These are phyloP conservation scores for Monsonia emarginata DNA, from an alignment of 441 rosid genomes.

Conservation along the genomic window DNA sequence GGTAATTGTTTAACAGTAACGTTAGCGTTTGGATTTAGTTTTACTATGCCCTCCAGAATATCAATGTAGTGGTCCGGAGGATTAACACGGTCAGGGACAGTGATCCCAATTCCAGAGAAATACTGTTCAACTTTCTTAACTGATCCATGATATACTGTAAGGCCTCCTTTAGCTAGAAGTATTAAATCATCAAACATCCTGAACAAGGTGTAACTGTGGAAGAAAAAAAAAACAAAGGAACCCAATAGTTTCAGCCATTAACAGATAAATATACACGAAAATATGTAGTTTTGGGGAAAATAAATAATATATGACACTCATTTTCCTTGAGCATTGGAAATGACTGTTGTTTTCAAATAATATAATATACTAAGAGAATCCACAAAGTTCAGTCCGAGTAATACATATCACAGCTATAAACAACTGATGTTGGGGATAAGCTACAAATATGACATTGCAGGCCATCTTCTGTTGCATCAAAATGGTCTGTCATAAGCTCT, in stretches of 20 bases:
- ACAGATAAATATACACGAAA: not conserved
- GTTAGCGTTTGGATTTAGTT: slow-evolving; percentile 35
- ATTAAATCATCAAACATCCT: slow-evolving; percentile 91
- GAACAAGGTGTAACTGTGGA: slow-evolving; percentile 71
- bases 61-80: slow-evolving; percentile 97
- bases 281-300: not conserved
- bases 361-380: not conserved
- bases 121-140: slow-evolving; percentile 84
- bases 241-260: not conserved
- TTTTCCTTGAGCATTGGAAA: not conserved
- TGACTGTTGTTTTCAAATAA: not conserved
- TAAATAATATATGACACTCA: not conserved
- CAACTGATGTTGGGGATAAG: not conserved
- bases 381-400: not conserved
- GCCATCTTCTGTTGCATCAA: not conserved
- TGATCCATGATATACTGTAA: slow-evolving; percentile 76
- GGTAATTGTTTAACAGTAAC: slow-evolving; percentile 68
- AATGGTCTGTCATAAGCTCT: not conserved
- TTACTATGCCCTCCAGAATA: slow-evolving; percentile 79
- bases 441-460: slow-evolving; percentile 2
- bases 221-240: slow-evolving; percentile 11
- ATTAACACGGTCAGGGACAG: slow-evolving; percentile 75
- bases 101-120: slow-evolving; percentile 64
- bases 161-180: slow-evolving; percentile 92
- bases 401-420: too few relatives aligned